Conservation (phyloP, 2,329 filamentous ascomycete species). For the Alternaria longipes region DNA sequence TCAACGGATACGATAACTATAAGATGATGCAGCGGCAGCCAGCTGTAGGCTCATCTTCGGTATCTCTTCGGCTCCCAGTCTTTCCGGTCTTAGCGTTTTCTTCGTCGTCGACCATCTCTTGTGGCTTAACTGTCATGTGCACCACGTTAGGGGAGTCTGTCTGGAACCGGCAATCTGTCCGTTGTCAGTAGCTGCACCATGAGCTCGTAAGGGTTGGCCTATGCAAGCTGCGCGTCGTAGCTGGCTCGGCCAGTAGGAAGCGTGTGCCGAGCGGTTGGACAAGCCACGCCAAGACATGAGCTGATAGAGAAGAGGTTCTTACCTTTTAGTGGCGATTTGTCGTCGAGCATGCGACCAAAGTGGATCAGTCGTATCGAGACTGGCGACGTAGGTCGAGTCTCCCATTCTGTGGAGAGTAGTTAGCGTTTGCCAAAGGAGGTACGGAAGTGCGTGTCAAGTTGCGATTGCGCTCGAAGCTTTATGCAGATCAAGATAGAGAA, state of each 20-base stretch:
- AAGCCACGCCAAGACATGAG: constrained; percentile 31
- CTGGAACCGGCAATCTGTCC: constrained; percentile 79
- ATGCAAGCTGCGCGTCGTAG: constrained; percentile 11
- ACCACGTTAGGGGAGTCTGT: constrained; percentile 80
- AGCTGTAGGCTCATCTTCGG: constrained; percentile 63
- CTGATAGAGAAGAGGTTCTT: constrained; percentile 45
- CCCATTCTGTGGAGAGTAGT: constrained; percentile 71
- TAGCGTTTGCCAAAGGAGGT: constrained; percentile 18
- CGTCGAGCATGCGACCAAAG: constrained; percentile 89
- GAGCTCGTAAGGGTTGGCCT: background rate
- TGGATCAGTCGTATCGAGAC: constrained; percentile 91
- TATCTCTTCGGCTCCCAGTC: constrained; percentile 60
- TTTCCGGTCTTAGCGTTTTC: constrained; percentile 76
- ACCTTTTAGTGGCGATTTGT: constrained; percentile 88
- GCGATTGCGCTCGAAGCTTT: background rate
- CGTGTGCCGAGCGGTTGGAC: constrained; percentile 25
- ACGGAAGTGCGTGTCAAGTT: background rate
- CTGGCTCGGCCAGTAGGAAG: constrained; percentile 19
- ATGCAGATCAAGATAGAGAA: background rate
- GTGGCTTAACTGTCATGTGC: constrained; percentile 92
- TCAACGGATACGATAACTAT: constrained; percentile 46
- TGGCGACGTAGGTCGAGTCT: constrained; percentile 82
- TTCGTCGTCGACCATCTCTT: constrained; percentile 83
- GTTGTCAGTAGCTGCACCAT: constrained; percentile 18
- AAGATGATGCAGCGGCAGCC: constrained; percentile 73